Conservation (phyloP, 345 rosid genomes). For the Moricandia arvensis region DNA sequence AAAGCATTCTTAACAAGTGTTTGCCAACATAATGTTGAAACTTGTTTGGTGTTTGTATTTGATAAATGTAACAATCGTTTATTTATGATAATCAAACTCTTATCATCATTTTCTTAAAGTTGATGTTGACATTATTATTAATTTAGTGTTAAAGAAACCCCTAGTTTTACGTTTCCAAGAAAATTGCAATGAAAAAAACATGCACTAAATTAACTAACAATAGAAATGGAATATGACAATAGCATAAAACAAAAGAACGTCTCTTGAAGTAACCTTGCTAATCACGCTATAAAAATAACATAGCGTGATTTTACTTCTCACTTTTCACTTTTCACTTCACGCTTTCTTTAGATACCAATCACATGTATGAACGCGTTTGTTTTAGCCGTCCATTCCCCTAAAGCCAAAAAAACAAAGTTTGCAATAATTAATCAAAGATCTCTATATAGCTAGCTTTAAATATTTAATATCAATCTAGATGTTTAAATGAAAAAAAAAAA, state of each 20-base stretch:
- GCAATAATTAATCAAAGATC: conserved; percentile 10
- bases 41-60: background rate
- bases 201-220: conserved; percentile 6
- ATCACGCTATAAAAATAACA: conserved; percentile 8
- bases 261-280: conserved; percentile 9
- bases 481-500: no score
- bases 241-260: conserved; percentile 20
- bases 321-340: conserved; percentile 34
- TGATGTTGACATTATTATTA: background rate
- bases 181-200: conserved; percentile 22
- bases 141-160: background rate
- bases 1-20: background rate
- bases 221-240: background rate
- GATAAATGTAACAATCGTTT: background rate
- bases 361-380: conserved; percentile 36
- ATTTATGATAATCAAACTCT: background rate
- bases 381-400: conserved; percentile 28
- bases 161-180: conserved; percentile 6
- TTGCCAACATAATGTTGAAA: background rate
- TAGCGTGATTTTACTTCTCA: conserved; percentile 27
- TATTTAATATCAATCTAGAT: no score
- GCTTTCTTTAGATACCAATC: conserved; percentile 29
- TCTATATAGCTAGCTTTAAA: no score
- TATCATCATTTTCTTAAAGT: background rate
- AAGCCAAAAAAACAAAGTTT: background rate